Conservation (phyloP, 768 basidiomycete species). For the Russula vinacea region DNA sequence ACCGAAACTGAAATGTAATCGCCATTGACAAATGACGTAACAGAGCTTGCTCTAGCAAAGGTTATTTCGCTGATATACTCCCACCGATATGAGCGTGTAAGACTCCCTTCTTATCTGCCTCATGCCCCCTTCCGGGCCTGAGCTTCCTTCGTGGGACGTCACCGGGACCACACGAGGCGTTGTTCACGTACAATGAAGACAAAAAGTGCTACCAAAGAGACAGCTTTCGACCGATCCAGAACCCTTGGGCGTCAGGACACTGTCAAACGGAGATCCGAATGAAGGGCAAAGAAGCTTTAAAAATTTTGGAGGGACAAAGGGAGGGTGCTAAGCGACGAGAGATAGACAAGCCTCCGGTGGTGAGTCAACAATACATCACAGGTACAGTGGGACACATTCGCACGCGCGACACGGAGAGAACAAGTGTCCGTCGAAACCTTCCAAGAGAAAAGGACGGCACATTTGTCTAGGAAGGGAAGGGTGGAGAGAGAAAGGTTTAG, state of each 20-base stretch:
- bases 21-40: conserved; percentile 22
- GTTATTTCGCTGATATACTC: conserved; percentile 22
- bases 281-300: conserved; percentile 16
- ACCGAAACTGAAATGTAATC: conserved; percentile 23
- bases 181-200: conserved; percentile 23
- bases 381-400: not conserved
- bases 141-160: conserved; percentile 22
- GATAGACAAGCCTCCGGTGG: not conserved
- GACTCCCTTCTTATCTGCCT: conserved; percentile 22
- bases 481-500: conserved; percentile 8
- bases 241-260: conserved; percentile 18
- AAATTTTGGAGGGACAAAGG: conserved; percentile 12
- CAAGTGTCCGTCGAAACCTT: not conserved
- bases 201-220: conserved; percentile 20
- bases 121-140: conserved; percentile 17
- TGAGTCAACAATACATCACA: conserved; percentile 16
- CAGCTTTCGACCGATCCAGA: conserved; percentile 22
- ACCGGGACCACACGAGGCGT: conserved; percentile 19
- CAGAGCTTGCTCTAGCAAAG: not conserved
- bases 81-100: conserved; percentile 28
- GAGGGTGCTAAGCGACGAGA: not conserved
- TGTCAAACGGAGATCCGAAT: conserved; percentile 13
- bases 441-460: not conserved
- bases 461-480: not conserved
- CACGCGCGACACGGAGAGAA: not conserved